Evolutionary conservation across 2,329 filamentous ascomycete genomes (phyloP), one percentile per base, ranked within the genome.

Genomic region (Cephalotrichum gorgonifer): DNA sequence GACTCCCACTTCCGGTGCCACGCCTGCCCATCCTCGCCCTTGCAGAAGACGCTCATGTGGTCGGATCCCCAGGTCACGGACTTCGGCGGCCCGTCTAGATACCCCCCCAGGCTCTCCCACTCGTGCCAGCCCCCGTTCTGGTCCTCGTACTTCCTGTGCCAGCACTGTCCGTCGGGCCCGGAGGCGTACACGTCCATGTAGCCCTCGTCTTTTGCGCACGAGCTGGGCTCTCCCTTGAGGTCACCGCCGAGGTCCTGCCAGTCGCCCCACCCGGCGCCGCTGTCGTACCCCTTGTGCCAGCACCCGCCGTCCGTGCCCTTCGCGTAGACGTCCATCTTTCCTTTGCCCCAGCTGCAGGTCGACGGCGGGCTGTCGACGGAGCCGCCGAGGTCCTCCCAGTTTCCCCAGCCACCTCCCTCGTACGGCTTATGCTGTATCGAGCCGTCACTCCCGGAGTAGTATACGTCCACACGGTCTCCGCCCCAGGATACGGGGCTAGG

Each of bases 171-270:
- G 31, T 64, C 58, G 7, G 50, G 52, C 6, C 58, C 57, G 11
- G 60, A 53, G 5, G 57, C 61, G 43, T 62, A 63, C 11, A 64
- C 50, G 27, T 61, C 57, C 27, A 60, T 54, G 39, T 60, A 54
- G 43, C 60, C 55, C 8, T 46, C 25, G 1, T 53, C 60, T 56
- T 57, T 60, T 0, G 56, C 57, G 35, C 60, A 62, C 6, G 58
- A 47, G 25, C 52, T 52, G 28, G 60, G 57, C 45, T 58, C 52
- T 41, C 55, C 51, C 50, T 55, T 53, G 27, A 62, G 48, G 35
- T 54, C 51, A 3, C 61, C 62, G 43, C 61, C 62, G 42, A 64
- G 56, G 30, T 53, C 50, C 39, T 56, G 51, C 60, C 59, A 62
- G 12, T 51, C 46, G 7, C 49, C 50, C 62, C 60, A 64, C 8